phyloP scores from a whole-genome alignment of 805 yeast species.

The Starmerella stellata region DNA sequence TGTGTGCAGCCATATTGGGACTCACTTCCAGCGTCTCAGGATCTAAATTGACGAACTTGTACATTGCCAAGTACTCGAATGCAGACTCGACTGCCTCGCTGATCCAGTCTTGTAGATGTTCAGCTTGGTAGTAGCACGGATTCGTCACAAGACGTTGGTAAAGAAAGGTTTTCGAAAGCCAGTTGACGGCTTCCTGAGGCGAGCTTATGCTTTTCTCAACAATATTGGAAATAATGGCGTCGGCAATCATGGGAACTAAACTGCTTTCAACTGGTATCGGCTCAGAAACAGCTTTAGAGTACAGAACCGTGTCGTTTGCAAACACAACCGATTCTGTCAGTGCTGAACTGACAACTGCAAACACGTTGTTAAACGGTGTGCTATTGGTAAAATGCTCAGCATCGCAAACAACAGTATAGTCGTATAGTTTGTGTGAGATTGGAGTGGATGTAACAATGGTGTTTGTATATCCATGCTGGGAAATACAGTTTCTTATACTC shows the following conservation, averaged over 20 bases:
- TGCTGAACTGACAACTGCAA: conserved; percentile 16
- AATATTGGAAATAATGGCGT: conserved; percentile 57
- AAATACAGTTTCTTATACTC: too few species aligned
- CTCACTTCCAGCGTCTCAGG: conserved; percentile 26
- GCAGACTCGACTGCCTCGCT: conserved; percentile 68
- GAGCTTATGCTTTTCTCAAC: conserved; percentile 41
- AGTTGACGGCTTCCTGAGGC: conserved; percentile 76
- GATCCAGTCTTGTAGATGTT: conserved; percentile 61
- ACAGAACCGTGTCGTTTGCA: conserved; percentile 47
- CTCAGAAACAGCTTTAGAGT: conserved; percentile 49
- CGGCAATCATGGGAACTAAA: conserved; percentile 40
- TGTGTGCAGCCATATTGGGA: conserved; percentile 60
- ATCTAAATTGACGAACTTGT: conserved; percentile 41
- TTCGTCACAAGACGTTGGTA: conserved; percentile 64
- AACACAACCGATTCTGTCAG: conserved; percentile 32
- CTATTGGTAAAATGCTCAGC: background rate
- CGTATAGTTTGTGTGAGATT: background rate
- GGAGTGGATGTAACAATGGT: too few species aligned
- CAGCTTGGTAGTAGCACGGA: conserved; percentile 77
- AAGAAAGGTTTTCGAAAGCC: conserved; percentile 71
- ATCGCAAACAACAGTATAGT: background rate
- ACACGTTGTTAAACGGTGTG: background rate
- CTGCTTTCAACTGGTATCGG: conserved; percentile 75
- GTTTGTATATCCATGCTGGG: too few species aligned
- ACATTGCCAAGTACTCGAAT: conserved; percentile 38